A percentile compares a stretch with the other conserved stretches of the same genome.
phyloP scores from a whole-genome alignment of 2,329 filamentous ascomycete species.

The Cladosporium sp. region DNA sequence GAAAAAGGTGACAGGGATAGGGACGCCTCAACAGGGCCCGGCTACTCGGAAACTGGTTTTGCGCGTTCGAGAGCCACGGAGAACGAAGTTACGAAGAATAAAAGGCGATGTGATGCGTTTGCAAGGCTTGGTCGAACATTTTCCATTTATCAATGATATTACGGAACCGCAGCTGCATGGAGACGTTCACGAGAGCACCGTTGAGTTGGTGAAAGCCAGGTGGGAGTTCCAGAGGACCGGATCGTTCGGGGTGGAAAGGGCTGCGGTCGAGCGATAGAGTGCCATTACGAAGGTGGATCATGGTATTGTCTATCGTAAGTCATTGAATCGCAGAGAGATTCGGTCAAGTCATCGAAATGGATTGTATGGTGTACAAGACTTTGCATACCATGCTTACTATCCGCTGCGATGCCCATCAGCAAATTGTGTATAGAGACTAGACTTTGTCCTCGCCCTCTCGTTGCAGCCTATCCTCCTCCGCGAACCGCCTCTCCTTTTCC shows the following conservation, averaged over 20 bases:
- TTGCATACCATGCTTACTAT: too few relatives aligned
- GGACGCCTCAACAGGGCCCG: too few relatives aligned
- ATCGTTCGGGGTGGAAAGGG: not conserved
- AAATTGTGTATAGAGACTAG: not conserved
- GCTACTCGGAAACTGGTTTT: too few relatives aligned
- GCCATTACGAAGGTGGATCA: too few relatives aligned
- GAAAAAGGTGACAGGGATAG: too few relatives aligned
- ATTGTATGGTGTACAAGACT: too few relatives aligned
- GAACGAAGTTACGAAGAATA: not conserved
- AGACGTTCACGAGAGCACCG: conserved; percentile 6
- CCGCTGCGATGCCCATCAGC: too few relatives aligned
- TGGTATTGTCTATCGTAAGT: too few relatives aligned
- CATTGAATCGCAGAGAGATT: too few relatives aligned
- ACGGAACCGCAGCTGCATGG: not conserved
- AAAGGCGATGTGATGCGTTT: not conserved
- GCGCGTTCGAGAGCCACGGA: too few relatives aligned
- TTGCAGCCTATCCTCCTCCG: conserved; percentile 7
- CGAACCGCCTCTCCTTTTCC: conserved; percentile 4
- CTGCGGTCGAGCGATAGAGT: too few relatives aligned
- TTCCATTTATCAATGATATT: not conserved
- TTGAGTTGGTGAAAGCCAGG: not conserved
- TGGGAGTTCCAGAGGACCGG: conserved; percentile 4
- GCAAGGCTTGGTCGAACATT: not conserved
- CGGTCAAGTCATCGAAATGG: too few relatives aligned
- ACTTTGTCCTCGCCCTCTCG: not conserved